Conservation (phyloP, 805 yeast genomes). For the Barnettozyma salicaria region DNA sequence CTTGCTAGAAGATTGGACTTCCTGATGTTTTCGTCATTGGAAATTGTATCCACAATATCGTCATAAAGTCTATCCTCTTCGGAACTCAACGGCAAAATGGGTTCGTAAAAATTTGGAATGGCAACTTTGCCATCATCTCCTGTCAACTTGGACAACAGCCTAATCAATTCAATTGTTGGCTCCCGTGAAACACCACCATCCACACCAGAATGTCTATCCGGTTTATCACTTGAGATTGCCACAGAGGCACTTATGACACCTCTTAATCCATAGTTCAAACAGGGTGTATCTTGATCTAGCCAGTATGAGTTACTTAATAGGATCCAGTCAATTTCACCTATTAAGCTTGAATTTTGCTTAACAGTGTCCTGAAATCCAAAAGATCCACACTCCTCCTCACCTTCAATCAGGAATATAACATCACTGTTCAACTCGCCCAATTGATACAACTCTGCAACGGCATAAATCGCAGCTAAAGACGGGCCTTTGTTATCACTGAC, state of each 20-base stretch:
- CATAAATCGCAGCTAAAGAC: constrained; percentile 74
- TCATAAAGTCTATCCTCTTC: constrained; percentile 58
- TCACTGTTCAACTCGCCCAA: constrained; percentile 53
- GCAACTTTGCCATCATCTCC: constrained; percentile 47
- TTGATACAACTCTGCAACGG: constrained; percentile 67
- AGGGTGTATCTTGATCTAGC: constrained; percentile 85
- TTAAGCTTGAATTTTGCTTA: constrained; percentile 39
- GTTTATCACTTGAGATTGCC: constrained; percentile 61
- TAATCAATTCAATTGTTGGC: constrained; percentile 82
- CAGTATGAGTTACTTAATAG: constrained; percentile 87
- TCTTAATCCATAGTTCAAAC: constrained; percentile 88
- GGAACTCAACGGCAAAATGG: constrained; percentile 51
- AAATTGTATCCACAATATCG: constrained; percentile 44
- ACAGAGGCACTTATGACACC: constrained; percentile 85
- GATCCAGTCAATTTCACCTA: constrained; percentile 83
- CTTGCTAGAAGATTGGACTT: constrained; percentile 58
- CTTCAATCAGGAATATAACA: constrained; percentile 81
- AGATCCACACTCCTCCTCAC: constrained; percentile 94
- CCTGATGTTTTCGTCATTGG: constrained; percentile 25
- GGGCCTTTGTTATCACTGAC: constrained; percentile 96
- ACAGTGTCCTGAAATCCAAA: constrained; percentile 74
- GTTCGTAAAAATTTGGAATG: constrained; percentile 67
- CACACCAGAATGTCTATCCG: constrained; percentile 93
- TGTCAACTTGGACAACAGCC: constrained; percentile 59
- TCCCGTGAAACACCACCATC: constrained; percentile 90